Evolutionary conservation across 306 rosid genomes (phyloP), one percentile per base, ranked within the genome.

Genomic region (Vigna radiata): DNA sequence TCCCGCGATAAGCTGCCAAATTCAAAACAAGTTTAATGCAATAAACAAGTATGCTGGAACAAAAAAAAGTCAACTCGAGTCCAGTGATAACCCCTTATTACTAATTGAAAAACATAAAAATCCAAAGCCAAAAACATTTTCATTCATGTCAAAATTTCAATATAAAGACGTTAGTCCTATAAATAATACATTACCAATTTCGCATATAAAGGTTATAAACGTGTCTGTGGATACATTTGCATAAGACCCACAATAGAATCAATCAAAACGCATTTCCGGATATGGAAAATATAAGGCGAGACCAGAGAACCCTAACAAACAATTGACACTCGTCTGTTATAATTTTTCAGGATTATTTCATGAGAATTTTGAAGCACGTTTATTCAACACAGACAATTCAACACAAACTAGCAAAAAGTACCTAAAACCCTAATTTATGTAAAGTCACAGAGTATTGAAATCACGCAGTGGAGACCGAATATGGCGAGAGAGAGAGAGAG

Each of bases 361-460:
- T 15, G 46, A 8, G 55, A 84, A 82, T 48, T 71, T 18, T n/a
- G 8, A 76, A 84, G 60, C 60, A 47, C 4, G 46, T 56, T 54
- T 66, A 39, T 70, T 54, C 31, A 75, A 14, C 23, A 53, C 7
- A 33, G 83, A 76, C 46, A 82, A 85, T 75, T 86, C 2, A 10
- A 7, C 21, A 37, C 48, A 37, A 9, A n/a, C 69, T n/a, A 36
- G 2, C 49, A 7, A 63, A 36, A 36, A 10, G 3, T 14, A 9
- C 56, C 68, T 70, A 69, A 81, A 76, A 60, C 90, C 96, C 92
- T 87, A 87, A 73, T 37, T 63, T 15, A n/a, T n/a, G 25, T 62
- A 62, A 33, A 5, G 46, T 41, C 47, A 48, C 29, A 52, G 70
- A 62, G 64, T 47, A 68, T 71, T 58, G 75, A 56, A 82, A 83